Conservation (phyloP, 306 rosid genomes). For the Quercus berberidifolia region DNA sequence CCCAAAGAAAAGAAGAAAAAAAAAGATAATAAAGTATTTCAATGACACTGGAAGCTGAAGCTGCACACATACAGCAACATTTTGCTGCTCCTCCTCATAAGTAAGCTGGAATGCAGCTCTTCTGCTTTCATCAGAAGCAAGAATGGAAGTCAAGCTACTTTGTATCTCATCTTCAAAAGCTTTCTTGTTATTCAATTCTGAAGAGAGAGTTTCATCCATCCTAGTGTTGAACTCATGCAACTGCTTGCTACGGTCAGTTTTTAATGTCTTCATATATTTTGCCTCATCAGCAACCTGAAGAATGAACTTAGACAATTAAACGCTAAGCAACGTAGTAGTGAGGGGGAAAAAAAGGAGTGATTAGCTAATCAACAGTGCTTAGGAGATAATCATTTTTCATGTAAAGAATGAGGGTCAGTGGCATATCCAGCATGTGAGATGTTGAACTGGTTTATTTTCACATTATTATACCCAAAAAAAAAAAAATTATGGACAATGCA, state of each 20-base stretch:
- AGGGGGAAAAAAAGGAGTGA: not conserved
- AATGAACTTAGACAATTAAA: slow-evolving; percentile 16
- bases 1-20: not conserved
- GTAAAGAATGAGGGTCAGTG: not conserved
- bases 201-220: slow-evolving; percentile 59
- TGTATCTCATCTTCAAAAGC: slow-evolving; percentile 80
- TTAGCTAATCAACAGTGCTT: not conserved
- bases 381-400: not conserved
- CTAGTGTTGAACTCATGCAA: slow-evolving; percentile 65
- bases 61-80: slow-evolving; percentile 64
- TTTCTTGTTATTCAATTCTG: slow-evolving; percentile 58
- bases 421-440: not conserved
- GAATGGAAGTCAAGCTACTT: slow-evolving; percentile 57
- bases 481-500: not conserved
- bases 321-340: slow-evolving; percentile 9
- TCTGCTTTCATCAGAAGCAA: slow-evolving; percentile 74
- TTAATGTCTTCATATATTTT: slow-evolving; percentile 58
- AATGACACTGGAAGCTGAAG: slow-evolving; percentile 13
- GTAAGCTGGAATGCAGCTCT: slow-evolving; percentile 82
- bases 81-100: slow-evolving; percentile 89
- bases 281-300: slow-evolving; percentile 84
- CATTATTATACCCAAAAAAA: not conserved
- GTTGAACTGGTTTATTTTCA: not conserved
- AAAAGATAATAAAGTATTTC: slow-evolving; percentile 10
- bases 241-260: slow-evolving; percentile 70